Base-by-base conservation (phyloP, 257 asterid genomes). In the Marsdenia floribunda region DNA sequence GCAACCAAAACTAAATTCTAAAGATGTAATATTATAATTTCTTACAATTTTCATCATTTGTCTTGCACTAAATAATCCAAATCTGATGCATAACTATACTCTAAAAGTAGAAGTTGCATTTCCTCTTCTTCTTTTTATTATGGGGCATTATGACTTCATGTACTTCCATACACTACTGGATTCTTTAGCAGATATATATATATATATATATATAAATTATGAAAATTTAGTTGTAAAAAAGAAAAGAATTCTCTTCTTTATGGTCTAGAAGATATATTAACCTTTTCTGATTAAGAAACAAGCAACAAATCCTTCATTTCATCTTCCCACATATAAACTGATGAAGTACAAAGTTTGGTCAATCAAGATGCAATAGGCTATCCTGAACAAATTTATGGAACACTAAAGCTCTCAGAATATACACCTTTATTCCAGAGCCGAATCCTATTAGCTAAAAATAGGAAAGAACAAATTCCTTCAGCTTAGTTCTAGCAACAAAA, bases 381-480 rank as follows among this genome's bases (percentile, higher is more conserved):
- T 40, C 33, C 10, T 8, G 71, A 66, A 66, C 52, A n/a, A 65
- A 19, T 38, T 19, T 66, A 66, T 38, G 50, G 8, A 66, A 66
- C 33, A 10, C 33, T 29, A 73, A 93, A 93, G 83, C 97, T 91
- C 76, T 91, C 97, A 9, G 97, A 91, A 85, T 93, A 97, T n/a
- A 91, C 97, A 72, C 98, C 98, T 90, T 93, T 93, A 76, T 89
- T 90, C 98, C 97, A 93, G 33, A 91, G 90, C 64, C 98, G 98
- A 70, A 91, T 88, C 82, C 80, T 84, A 86, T 88, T 87, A 40
- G 83, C 98, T 90, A 93, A 73, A 72, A 75, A 54, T 58, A 29
- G 26, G 69, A 65, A 83, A 49, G 4, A 4, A 38, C 40, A 66
- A 18, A 37, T 3, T 26, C 61, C 18, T 38, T 24, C 21, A 42